Percentiles rank a stretch among this genome's conserved stretches.
phyloP scores from a whole-genome alignment of 495 filamentous ascomycete species.

The Articulospora tetracladia region DNA sequence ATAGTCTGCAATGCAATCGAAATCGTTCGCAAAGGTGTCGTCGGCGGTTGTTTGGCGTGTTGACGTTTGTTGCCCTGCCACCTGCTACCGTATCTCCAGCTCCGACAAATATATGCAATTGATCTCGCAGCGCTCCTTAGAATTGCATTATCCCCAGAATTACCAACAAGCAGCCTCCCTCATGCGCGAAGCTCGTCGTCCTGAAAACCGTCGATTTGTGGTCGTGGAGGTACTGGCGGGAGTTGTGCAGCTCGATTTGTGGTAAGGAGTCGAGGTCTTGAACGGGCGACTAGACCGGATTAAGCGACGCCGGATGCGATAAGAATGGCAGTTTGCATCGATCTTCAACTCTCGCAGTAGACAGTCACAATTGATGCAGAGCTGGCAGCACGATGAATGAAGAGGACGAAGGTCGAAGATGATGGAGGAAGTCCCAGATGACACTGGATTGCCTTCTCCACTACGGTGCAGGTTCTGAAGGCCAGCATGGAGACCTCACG shows the following conservation, averaged over 20 bases:
- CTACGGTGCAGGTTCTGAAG: constrained; percentile 5
- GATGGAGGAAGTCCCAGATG: constrained; percentile 3
- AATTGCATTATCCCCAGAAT: constrained; percentile 12
- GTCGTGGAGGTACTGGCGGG: background rate
- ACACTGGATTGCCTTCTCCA: constrained; percentile 2
- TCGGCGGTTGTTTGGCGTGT: constrained; percentile 8
- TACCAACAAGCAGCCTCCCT: constrained; percentile 12
- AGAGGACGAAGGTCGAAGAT: background rate
- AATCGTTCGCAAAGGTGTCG: background rate
- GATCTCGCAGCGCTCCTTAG: constrained; percentile 2
- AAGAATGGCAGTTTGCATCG: background rate
- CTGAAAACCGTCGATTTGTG: background rate
- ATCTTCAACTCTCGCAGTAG: background rate
- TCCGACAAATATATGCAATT: background rate
- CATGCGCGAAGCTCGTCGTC: background rate
- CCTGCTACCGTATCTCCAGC: constrained; percentile 19
- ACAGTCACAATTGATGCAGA: background rate
- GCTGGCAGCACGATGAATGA: background rate
- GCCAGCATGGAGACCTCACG: constrained; percentile 8
- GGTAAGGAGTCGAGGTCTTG: background rate
- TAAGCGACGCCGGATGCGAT: constrained; percentile 1
- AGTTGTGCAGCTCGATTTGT: background rate
- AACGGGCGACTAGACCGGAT: background rate
- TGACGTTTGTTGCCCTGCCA: constrained; percentile 24
- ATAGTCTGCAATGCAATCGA: constrained; percentile 4